These are phyloP conservation scores for Blastobotrys aristatus DNA, from an alignment of 1,139 yeast species.

Conservation along the genomic window DNA sequence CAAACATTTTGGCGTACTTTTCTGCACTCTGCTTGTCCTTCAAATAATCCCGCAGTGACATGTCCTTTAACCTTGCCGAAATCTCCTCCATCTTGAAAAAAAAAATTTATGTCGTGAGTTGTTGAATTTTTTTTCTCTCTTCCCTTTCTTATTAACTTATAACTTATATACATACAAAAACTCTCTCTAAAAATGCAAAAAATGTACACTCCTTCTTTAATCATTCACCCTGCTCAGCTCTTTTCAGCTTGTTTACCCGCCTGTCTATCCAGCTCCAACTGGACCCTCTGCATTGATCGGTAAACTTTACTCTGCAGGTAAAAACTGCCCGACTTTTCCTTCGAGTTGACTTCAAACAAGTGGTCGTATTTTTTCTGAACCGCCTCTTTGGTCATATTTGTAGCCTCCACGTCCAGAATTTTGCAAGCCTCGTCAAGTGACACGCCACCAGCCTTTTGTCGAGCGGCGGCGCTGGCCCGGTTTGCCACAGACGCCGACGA, in stretches of 20 bases:
- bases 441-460: slow-evolving; percentile 70
- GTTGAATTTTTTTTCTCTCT: neutral
- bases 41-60: neutral
- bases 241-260: slow-evolving; percentile 2
- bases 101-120: neutral
- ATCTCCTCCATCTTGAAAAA: neutral
- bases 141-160: neutral
- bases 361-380: slow-evolving; percentile 75
- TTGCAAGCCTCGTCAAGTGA: slow-evolving; percentile 86
- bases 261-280: slow-evolving; percentile 42
- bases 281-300: slow-evolving; percentile 68
- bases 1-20: slow-evolving; percentile 2
- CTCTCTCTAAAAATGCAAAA: neutral
- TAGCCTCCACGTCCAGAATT: slow-evolving; percentile 70
- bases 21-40: neutral
- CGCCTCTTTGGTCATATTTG: slow-evolving; percentile 50
- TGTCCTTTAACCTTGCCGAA: neutral
- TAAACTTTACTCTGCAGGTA: slow-evolving; percentile 88
- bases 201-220: neutral
- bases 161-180: too few relatives aligned
- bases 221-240: neutral
- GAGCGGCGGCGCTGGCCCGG: slow-evolving; percentile 54
- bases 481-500: slow-evolving; percentile 77
- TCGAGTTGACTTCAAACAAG: slow-evolving; percentile 80
- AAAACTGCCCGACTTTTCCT: slow-evolving; percentile 91